Conservation (phyloP, 1,284 basidiomycete species). For the Thelephora terrestris region DNA sequence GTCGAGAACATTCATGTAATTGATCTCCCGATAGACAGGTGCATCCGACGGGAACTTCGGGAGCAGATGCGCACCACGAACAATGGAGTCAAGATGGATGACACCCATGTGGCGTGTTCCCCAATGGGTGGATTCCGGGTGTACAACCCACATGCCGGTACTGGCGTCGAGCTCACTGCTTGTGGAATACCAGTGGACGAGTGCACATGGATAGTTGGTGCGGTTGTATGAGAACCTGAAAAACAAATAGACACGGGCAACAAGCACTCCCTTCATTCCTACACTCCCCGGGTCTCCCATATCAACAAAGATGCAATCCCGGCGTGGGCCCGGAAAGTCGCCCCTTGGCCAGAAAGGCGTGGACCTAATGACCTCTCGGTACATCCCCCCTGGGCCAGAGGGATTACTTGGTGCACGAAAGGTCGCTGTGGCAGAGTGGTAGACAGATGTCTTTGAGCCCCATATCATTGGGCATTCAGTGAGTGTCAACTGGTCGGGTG, state of each 20-base stretch:
- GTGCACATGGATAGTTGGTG: conserved; percentile 4
- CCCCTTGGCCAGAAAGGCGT: conserved; percentile 7
- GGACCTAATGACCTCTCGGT: conserved; percentile 7
- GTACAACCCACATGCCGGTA: conserved; percentile 8
- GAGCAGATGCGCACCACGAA: no score
- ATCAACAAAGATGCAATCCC: no score
- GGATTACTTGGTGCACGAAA: conserved; percentile 8
- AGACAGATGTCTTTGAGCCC: not conserved
- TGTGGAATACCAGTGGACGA: conserved; percentile 4
- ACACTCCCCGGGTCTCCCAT: no score
- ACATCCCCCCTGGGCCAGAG: conserved; percentile 6
- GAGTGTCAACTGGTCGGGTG: no score
- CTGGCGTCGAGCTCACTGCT: not conserved
- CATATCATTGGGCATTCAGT: no score
- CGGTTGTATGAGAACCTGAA: conserved; percentile 1
- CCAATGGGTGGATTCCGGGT: conserved; percentile 1
- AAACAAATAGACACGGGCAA: conserved; percentile 4
- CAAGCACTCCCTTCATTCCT: conserved; percentile 3
- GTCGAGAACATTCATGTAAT: no score
- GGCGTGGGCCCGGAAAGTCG: no score
- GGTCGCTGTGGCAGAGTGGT: not conserved
- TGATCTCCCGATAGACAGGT: no score
- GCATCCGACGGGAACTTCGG: no score
- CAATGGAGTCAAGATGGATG: not conserved
- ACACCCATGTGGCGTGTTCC: not conserved